phyloP scores from a whole-genome alignment of 2,329 filamentous ascomycete genomes.

The Aspergillus glaucus region DNA sequence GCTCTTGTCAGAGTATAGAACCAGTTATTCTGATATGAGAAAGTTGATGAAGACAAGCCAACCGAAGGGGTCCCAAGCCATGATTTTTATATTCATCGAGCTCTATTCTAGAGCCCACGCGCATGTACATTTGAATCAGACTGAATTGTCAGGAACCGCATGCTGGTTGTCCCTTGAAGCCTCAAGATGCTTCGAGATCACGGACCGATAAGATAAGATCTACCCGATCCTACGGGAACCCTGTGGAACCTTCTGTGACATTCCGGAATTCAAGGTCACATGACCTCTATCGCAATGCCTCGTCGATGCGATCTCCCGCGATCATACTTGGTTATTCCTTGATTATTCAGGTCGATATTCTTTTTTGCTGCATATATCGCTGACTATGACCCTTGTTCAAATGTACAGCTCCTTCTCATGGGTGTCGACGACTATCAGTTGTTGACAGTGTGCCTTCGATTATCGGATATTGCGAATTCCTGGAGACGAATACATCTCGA shows the following conservation, averaged over 20 bases:
- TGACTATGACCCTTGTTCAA: not conserved
- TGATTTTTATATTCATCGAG: constrained; percentile 10
- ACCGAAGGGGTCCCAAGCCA: constrained; percentile 2
- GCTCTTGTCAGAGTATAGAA: not conserved
- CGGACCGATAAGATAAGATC: constrained; percentile 19
- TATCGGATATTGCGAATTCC: constrained; percentile 67
- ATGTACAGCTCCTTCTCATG: not conserved
- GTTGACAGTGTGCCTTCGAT: constrained; percentile 1
- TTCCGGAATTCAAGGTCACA: constrained; percentile 5
- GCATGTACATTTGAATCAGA: constrained; percentile 2
- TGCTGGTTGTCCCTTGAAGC: constrained; percentile 1
- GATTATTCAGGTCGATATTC: too few species aligned
- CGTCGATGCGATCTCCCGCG: not conserved
- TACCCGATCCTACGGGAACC: constrained; percentile 4
- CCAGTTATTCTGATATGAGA: not conserved
- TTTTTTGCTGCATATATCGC: too few species aligned
- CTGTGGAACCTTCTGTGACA: constrained; percentile 11
- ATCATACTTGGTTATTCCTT: not conserved
- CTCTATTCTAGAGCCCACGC: constrained; percentile 12
- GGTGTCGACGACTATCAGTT: not conserved
- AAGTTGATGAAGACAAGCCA: not conserved
- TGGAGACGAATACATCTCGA: constrained; percentile 74
- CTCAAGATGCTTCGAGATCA: constrained; percentile 8
- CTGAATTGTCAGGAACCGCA: constrained; percentile 3
- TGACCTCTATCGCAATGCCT: constrained; percentile 1